Evolutionary conservation across 768 basidiomycete genomes (phyloP), one percentile per base, ranked within the genome.

Genomic region (Agaricus bisporus): DNA sequence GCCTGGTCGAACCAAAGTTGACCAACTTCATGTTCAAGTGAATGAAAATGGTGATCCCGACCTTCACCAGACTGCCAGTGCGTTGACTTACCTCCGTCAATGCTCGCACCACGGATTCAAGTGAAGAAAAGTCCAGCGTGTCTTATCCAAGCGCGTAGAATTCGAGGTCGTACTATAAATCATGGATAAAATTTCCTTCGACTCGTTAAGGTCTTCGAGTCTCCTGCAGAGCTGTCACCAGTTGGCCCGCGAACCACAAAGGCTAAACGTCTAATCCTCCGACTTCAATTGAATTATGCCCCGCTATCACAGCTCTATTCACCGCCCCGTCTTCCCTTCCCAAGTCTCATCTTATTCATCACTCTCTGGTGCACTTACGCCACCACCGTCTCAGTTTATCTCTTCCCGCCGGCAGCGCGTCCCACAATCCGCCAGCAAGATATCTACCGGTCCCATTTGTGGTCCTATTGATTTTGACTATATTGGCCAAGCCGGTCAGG

Each of bases 271-370:
- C 43, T 51, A 45, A 51, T 44, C 44, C 10, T 36, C 41, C n/a
- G 45, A 51, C 42, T 45, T 41, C 42, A 32, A 41, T 17, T 25
- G 18, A 26, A 39, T 22, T 4, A 54, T 54, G 52, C 38, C 38
- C n/a, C 15, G 26, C 18, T 47, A 48, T 39, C 44, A 58, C 28
- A 22, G 28, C 20, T 48, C 43, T 2, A 43, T 58, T 47, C 57
- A 58, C 42, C 25, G 49, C 20, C 49, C 39, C 5, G 45, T 58
- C 54, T 29, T 32, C 14, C 38, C 54, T 26, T 46, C 57, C 17
- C 57, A 58, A 32, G 39, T 47, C 36, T 58, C 57, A 3, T 17
- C 43, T 11, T 48, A 51, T 45, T 51, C 41, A 25, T 55, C 54
- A 10, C 53, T 58, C 37, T 41, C 42, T n/a, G 49, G 54, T 18